Conservation (phyloP, 2,329 filamentous ascomycete species). For the Apiospora aurea region DNA sequence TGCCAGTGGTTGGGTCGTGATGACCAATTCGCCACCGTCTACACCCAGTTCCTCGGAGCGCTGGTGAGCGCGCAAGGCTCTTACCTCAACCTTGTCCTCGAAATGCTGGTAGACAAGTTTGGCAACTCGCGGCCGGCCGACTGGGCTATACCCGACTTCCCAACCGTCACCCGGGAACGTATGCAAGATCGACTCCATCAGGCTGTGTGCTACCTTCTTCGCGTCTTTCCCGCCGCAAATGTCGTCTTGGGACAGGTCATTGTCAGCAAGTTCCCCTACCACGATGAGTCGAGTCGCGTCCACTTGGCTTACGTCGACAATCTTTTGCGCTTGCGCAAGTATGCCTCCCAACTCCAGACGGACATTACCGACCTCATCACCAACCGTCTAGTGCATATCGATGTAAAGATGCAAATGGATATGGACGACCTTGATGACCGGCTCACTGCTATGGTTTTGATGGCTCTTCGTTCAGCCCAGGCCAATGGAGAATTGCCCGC, state of each 20-base stretch:
- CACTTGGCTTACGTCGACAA: conserved; percentile 91
- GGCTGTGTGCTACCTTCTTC: conserved; percentile 76
- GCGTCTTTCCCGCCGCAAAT: conserved; percentile 81
- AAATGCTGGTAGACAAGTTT: conserved; percentile 84
- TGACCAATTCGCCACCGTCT: conserved; percentile 70
- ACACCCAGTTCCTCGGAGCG: conserved; percentile 71
- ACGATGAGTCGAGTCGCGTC: conserved; percentile 77
- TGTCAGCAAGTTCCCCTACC: conserved; percentile 74
- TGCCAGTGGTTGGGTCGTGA: conserved; percentile 72
- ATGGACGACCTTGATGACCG: conserved; percentile 93
- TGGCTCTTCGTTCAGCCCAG: conserved; percentile 52
- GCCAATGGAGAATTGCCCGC: conserved; percentile 50
- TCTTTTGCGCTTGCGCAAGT: conserved; percentile 77
- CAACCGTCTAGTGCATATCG: conserved; percentile 88
- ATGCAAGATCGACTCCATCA: conserved; percentile 80
- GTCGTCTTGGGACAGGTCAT: conserved; percentile 73
- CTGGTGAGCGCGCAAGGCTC: conserved; percentile 84
- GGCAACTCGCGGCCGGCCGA: conserved; percentile 56
- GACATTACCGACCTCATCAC: conserved; percentile 86
- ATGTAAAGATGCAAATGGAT: conserved; percentile 93
- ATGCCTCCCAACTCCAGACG: conserved; percentile 78
- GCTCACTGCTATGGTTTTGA: conserved; percentile 75
- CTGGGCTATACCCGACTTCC: conserved; percentile 59
- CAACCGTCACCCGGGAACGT: conserved; percentile 66
- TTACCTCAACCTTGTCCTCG: conserved; percentile 76